Base-by-base conservation (phyloP, 2,329 filamentous ascomycete species). In the Xylogone sp. region DNA sequence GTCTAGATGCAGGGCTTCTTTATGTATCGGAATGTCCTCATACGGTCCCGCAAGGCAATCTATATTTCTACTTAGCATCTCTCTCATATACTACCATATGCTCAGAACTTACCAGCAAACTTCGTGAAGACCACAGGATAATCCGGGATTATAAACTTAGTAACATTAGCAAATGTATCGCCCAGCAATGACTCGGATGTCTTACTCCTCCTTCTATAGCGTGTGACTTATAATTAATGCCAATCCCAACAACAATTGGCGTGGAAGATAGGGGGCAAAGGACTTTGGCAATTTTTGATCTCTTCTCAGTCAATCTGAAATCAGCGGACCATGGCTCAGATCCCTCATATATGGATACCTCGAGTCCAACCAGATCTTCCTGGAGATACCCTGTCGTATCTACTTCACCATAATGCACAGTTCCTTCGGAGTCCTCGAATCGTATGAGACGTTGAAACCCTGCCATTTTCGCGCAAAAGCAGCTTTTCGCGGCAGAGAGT, bases 161-260 rank as follows among this genome's bases (percentile, higher is more conserved):
- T 16, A 22, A 19, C 22, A 24, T 47, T 27, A 47, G 34, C 13
- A 39, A 18, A 39, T 39, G 10, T 39, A 39, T 6, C n/a, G 8
- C 8, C n/a, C n/a, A 39, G 34, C 10, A 16, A 5, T 16, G n/a
- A 16, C 10, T 39, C n/a, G 13, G n/a, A 16, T 16, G 4, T 39
- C 34, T 16, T 39, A 39, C 34, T 4, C 34, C 34, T 39, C 34
- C 34, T 18, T 39, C 34, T 16, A 39, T 39, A 18, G 34, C 34
- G n/a, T 39, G 34, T 13, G 34, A 39, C 39, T 74, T 73, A 57
- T 83, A 84, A 58, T 85, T 84, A 22, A 84, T 60, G 0, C 81
- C 82, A 12, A 83, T 39, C 12, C 34, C 34, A 39, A 39, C n/a
- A 5, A 45, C 24, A 45, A 45, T 22, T n/a, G 21, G 21, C 4